Evolutionary conservation across 768 basidiomycete genomes (phyloP).

Genomic region (Boletus rex-veris): DNA sequence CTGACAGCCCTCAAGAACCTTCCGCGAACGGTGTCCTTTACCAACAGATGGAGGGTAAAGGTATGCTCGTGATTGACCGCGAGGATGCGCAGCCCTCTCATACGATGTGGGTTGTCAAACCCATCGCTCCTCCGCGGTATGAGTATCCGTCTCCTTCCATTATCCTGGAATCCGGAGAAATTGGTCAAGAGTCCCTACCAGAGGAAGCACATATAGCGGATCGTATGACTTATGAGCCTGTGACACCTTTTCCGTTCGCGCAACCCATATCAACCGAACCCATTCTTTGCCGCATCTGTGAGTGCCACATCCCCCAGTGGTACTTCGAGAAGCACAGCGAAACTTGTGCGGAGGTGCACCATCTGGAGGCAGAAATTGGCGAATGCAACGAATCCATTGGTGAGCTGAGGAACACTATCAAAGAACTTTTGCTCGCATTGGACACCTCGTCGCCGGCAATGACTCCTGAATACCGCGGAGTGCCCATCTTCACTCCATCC

Average conservation of each 20-base stretch:
- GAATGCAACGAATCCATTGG: conserved; percentile 91
- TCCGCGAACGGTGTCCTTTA: conserved; percentile 50
- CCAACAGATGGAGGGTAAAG: conserved; percentile 94
- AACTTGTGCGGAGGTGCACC: conserved; percentile 94
- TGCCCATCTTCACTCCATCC: conserved; percentile 76
- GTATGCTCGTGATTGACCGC: conserved; percentile 97
- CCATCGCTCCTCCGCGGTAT: conserved; percentile 66
- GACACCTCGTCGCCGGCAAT: conserved; percentile 68
- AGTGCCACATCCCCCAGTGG: conserved; percentile 95
- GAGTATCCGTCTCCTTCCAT: conserved; percentile 65
- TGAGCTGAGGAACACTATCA: conserved; percentile 84
- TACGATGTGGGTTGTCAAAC: conserved; percentile 97
- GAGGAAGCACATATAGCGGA: conserved; percentile 39
- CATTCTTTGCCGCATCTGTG: conserved; percentile 96
- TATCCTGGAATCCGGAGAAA: conserved; percentile 46
- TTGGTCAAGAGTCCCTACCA: conserved; percentile 35
- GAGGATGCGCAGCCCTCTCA: conserved; percentile 85
- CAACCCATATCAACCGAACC: conserved; percentile 76
- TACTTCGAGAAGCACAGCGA: conserved; percentile 99
- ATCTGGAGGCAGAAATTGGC: conserved; percentile 90
- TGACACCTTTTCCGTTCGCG: conserved; percentile 71
- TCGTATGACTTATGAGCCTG: conserved; percentile 40
- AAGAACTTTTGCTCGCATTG: conserved; percentile 68
- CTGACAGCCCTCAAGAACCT: conserved; percentile 53
- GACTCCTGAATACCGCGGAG: conserved; percentile 80